Evolutionary conservation across 2,329 filamentous ascomycete genomes (phyloP).

Genomic region (Ascocoryne sarcoides): DNA sequence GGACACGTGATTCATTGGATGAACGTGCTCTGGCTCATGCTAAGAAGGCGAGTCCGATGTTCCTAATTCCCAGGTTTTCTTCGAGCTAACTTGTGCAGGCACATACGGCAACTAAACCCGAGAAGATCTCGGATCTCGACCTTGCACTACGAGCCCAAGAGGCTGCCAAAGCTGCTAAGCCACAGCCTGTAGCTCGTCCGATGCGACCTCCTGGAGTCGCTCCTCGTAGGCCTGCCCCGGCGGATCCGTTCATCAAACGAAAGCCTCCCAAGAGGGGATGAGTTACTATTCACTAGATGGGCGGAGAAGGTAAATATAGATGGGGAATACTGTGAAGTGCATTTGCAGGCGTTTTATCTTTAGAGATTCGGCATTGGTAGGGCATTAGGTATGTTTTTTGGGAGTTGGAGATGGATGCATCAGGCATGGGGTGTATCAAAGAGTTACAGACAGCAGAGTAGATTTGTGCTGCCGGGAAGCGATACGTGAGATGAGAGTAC

Average conservation of each 20-base stretch:
- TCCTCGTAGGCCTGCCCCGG: constrained; percentile 17
- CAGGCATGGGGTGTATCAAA: too few relatives aligned
- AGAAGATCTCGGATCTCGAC: constrained; percentile 11
- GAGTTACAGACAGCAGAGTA: too few relatives aligned
- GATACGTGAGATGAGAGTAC: too few relatives aligned
- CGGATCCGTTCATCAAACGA: constrained; percentile 22
- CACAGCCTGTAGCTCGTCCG: constrained; percentile 7
- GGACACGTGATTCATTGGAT: constrained; percentile 11
- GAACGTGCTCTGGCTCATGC: constrained; percentile 12
- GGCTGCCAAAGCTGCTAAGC: constrained; percentile 11
- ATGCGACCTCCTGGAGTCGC: constrained; percentile 14
- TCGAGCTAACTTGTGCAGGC: neutral
- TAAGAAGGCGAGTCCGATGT: constrained; percentile 14
- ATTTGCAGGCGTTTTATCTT: too few relatives aligned
- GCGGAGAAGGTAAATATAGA: too few relatives aligned
- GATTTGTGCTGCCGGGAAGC: too few relatives aligned
- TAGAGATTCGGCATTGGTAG: too few relatives aligned
- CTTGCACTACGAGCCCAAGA: constrained; percentile 17
- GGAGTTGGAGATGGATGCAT: too few relatives aligned
- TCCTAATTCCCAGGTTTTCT: neutral
- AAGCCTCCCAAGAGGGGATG: constrained; percentile 4
- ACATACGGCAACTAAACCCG: neutral
- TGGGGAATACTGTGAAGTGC: too few relatives aligned
- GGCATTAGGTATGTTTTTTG: too few relatives aligned
- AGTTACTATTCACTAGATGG: too few relatives aligned